Percentiles rank a stretch among this genome's conserved stretches.
Evolutionary conservation across 306 rosid species (phyloP).

Genomic region (Pyrus bretschneideri): DNA sequence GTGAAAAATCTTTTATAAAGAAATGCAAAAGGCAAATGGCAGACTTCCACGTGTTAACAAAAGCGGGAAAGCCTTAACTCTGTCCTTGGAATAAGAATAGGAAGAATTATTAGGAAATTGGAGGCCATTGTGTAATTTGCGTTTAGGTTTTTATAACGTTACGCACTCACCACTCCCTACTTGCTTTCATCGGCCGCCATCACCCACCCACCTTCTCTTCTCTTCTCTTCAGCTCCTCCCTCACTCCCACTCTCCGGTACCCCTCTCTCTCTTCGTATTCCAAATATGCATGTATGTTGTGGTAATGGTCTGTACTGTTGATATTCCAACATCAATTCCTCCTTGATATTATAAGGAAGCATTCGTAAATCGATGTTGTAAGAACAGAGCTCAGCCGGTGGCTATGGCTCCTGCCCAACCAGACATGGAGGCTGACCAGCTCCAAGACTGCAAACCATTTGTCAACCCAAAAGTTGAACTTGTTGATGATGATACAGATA

Average conservation of each 20-base stretch:
- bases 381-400: too few relatives aligned
- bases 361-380: too few relatives aligned
- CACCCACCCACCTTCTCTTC: background rate
- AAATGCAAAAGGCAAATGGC: background rate
- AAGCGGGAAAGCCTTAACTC: constrained; percentile 19
- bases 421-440: constrained; percentile 7
- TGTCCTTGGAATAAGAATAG: too few relatives aligned
- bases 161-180: background rate
- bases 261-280: background rate
- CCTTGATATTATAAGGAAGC: background rate
- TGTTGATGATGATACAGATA: constrained; percentile 9
- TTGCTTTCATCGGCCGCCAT: constrained; percentile 33
- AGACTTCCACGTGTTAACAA: constrained; percentile 15
- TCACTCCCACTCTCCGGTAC: constrained; percentile 3
- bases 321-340: background rate
- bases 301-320: background rate
- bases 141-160: constrained; percentile 35
- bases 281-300: background rate
- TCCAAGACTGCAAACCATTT: constrained; percentile 25
- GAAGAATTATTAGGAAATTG: background rate
- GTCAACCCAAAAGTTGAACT: constrained; percentile 16
- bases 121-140: background rate
- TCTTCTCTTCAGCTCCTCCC: background rate
- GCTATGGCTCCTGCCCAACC: constrained; percentile 33
- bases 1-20: too few relatives aligned